Conservation (phyloP, 176 grass and related monocot genomes). For the Eragrostis nindensis region DNA sequence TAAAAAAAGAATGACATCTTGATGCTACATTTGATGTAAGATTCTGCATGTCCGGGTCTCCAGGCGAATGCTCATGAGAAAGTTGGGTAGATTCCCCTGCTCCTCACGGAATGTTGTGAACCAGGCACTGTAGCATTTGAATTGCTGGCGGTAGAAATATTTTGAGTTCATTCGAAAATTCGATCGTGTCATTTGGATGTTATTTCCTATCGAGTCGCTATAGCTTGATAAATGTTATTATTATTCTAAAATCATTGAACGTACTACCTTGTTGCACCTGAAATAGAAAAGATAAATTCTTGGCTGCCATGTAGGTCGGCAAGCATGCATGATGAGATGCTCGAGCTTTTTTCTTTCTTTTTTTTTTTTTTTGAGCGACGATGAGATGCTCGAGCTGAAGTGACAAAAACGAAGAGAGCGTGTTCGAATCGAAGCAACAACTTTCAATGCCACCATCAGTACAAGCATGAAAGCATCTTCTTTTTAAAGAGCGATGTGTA, state of each 20-base stretch:
- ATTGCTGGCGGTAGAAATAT: background rate
- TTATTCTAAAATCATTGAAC: too few species aligned
- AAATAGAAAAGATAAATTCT: background rate
- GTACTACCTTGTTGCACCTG: background rate
- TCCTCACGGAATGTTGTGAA: background rate
- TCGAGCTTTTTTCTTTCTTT: too few species aligned
- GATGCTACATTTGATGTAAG: constrained; percentile 2
- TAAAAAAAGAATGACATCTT: background rate
- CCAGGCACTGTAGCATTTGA: background rate
- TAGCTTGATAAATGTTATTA: too few species aligned
- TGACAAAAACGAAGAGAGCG: background rate
- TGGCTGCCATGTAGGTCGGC: background rate
- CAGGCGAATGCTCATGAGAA: background rate
- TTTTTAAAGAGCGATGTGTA: background rate
- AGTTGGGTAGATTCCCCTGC: background rate
- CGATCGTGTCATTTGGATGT: background rate
- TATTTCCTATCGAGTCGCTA: too few species aligned
- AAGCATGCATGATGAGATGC: too few species aligned
- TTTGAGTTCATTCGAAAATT: background rate
- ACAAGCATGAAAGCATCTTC: background rate
- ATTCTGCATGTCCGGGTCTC: background rate
- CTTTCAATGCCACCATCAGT: constrained; percentile 11
- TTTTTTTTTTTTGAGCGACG: too few species aligned
- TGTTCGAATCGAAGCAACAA: background rate
- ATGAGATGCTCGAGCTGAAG: background rate